phyloP scores from a whole-genome alignment of 2,329 filamentous ascomycete species.

The Polychaeton citri region DNA sequence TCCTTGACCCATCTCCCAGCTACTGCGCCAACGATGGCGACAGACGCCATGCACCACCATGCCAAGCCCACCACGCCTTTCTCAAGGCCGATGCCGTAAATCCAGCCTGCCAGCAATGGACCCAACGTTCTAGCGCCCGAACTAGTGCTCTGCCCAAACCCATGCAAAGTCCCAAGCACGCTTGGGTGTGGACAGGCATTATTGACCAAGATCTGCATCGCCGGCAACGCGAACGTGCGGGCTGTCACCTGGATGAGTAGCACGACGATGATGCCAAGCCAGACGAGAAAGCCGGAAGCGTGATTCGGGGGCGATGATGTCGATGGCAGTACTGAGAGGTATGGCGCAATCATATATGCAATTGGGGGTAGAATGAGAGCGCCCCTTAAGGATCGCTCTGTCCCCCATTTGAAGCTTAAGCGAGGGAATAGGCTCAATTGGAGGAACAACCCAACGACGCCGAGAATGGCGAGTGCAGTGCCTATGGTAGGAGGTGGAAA shows the following conservation, averaged over 20 bases:
- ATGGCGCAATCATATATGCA: constrained; percentile 30
- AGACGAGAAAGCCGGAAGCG: constrained; percentile 27
- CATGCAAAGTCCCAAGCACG: constrained; percentile 45
- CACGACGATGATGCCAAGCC: constrained; percentile 28
- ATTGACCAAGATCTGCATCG: constrained; percentile 46
- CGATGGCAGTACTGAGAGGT: constrained; percentile 29
- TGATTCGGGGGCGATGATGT: constrained; percentile 24
- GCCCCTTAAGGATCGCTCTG: constrained; percentile 26
- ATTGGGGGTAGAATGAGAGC: constrained; percentile 32
- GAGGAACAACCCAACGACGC: constrained; percentile 32
- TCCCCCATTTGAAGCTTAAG: constrained; percentile 28
- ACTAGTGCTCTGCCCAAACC: constrained; percentile 43
- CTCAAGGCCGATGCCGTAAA: constrained; percentile 38
- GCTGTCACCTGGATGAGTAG: constrained; percentile 32
- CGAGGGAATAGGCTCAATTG: constrained; percentile 34
- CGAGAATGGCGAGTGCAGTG: constrained; percentile 34
- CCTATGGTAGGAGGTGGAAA: constrained; percentile 35
- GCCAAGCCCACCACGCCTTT: constrained; percentile 42
- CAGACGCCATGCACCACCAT: constrained; percentile 43
- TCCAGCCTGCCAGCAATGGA: constrained; percentile 39
- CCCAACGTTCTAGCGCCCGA: constrained; percentile 42
- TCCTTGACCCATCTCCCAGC: constrained; percentile 49
- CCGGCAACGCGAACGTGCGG: constrained; percentile 41
- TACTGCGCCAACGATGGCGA: constrained; percentile 43
- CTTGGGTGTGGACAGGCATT: constrained; percentile 45